Percentiles rank a stretch among this genome's conserved stretches.
phyloP scores from a whole-genome alignment of 2,329 filamentous ascomycete species.

The Talaromyces sp. region DNA sequence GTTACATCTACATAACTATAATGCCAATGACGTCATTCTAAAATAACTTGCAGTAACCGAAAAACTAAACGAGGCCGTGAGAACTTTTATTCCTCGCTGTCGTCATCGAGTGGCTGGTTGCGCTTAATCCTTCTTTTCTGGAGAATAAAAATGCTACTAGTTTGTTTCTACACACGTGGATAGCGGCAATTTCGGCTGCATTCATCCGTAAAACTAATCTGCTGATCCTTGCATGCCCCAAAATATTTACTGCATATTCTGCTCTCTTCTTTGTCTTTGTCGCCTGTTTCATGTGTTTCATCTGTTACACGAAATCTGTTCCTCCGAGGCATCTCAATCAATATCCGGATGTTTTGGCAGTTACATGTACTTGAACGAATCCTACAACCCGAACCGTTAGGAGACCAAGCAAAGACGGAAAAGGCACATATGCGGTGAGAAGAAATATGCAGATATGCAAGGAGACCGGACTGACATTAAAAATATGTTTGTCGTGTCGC shows the following conservation, averaged over 20 bases:
- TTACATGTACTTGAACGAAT: not conserved
- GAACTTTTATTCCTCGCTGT: not conserved
- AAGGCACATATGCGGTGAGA: not conserved
- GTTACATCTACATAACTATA: not conserved
- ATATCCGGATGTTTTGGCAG: not conserved
- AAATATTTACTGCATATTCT: not conserved
- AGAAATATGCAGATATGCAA: not conserved
- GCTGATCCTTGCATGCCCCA: not conserved
- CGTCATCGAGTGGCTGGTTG: not conserved
- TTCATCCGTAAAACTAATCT: not conserved
- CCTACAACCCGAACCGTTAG: not conserved
- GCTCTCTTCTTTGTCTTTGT: not conserved
- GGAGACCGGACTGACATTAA: not conserved
- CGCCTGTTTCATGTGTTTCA: not conserved
- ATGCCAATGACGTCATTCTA: not conserved
- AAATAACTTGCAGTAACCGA: not conserved
- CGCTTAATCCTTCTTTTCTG: not conserved
- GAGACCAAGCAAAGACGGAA: not conserved
- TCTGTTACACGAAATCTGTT: not conserved
- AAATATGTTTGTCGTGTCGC: not conserved
- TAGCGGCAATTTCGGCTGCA: not conserved
- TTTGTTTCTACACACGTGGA: not conserved
- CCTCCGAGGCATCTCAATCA: not conserved
- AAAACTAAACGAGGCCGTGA: too few relatives aligned
- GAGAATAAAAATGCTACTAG: not conserved